Base-by-base conservation (phyloP, 179 eudicot species). In the Vitellaria paradoxa region DNA sequence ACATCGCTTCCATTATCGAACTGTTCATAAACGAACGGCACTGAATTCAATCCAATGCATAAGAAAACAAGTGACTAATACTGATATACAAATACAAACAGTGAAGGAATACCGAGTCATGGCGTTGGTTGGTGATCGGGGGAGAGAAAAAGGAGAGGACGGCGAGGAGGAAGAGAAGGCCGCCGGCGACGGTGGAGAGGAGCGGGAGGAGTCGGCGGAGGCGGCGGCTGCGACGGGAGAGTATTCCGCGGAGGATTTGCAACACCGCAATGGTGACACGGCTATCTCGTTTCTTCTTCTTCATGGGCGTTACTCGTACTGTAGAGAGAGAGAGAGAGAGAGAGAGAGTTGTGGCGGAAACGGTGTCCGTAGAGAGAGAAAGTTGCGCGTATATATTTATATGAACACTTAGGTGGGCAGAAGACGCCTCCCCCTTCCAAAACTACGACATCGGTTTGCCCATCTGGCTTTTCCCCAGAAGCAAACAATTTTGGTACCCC, bases 141-240 rank as follows among this genome's bases (percentile, higher is more conserved):
- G 84, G 88, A n/a, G 83, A 87, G 20, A 85, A 67, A 77, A 87
- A 77, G 0, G 87, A 78, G 26, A 85, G 71, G 59, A 80, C 50
- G 21, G 78, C 65, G 15, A 88, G 53, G 37, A 85, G 50, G 9
- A 81, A 75, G 68, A 90, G 69, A 10, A 82, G 73, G 49, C 45
- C 21, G 42, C 23, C 75, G 46, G 56, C 70, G 79, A 68, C 71
- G 59, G 61, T 65, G 75, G 82, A 61, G 45, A 88, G 59, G 40
- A 79, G 73, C 7, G 60, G 83, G 55, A 78, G 65, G 73, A 46
- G 65, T 72, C 45, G 68, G 69, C 26, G 40, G 65, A n/a, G 64
- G 65, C 26, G 75, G 65, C 75, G 76, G 42, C 78, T 81, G 69
- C 77, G 88, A 3, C 86, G 83, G 18, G 79, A 70, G 18, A 86